These are phyloP conservation scores for Suillus brevipes DNA, from an alignment of 768 basidiomycete genomes.

Conservation along the genomic window DNA sequence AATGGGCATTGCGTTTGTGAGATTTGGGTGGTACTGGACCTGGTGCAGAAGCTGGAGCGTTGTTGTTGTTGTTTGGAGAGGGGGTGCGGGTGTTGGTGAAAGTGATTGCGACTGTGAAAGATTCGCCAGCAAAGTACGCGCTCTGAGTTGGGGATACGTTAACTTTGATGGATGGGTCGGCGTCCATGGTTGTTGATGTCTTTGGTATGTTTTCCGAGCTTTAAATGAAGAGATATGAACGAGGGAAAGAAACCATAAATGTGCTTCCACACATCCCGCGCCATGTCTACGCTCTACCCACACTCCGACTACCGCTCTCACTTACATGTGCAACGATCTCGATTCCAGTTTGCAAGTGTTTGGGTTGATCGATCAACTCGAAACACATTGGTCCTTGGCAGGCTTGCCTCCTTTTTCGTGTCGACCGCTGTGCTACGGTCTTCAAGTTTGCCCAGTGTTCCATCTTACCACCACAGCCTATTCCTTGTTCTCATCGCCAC, in stretches of 20 bases:
- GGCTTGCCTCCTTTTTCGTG: too few relatives aligned
- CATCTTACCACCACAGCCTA: too few relatives aligned
- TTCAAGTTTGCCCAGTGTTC: too few relatives aligned
- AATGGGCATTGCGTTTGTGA: constrained; percentile 75
- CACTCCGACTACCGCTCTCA: too few relatives aligned
- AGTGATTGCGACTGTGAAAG: constrained; percentile 79
- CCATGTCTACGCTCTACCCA: too few relatives aligned
- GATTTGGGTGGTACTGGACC: constrained; percentile 28
- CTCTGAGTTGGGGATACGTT: constrained; percentile 79
- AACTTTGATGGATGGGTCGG: constrained; percentile 60
- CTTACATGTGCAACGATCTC: too few relatives aligned
- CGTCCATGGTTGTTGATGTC: constrained; percentile 4
- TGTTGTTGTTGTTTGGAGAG: constrained; percentile 30
- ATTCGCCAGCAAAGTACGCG: constrained; percentile 92
- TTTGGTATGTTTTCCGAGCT: not conserved
- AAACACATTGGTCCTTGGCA: too few relatives aligned
- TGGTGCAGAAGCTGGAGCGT: constrained; percentile 16
- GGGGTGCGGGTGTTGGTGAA: constrained; percentile 80
- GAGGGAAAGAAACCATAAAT: not conserved
- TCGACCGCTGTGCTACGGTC: too few relatives aligned
- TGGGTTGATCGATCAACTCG: too few relatives aligned
- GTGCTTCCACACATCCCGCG: too few relatives aligned
- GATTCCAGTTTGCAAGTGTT: too few relatives aligned
- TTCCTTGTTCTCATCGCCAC: too few relatives aligned
- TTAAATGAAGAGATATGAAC: not conserved